A percentile compares a stretch with the other conserved stretches of the same genome.
Evolutionary conservation across 78 protist genomes (phyloP).

Genomic region (Isochrysis galbana): DNA sequence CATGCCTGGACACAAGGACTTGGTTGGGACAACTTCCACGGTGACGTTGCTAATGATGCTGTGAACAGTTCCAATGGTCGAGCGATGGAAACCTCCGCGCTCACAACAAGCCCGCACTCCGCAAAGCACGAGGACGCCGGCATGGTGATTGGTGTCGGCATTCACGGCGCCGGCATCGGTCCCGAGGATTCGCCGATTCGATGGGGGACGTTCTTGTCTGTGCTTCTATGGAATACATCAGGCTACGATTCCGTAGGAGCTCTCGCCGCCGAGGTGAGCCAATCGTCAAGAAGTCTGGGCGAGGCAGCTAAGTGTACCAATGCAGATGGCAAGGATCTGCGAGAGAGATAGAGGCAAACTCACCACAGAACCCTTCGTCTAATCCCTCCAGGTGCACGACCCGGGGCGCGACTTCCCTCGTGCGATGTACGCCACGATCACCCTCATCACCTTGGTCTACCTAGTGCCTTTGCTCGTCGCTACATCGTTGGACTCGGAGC

Average conservation of each 20-base stretch:
- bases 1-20: too few species aligned
- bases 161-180: too few species aligned
- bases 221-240: constrained; percentile 10
- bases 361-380: neutral
- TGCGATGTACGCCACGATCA: neutral
- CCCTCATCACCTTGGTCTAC: neutral
- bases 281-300: neutral
- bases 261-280: constrained; percentile 13
- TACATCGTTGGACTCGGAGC: neutral
- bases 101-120: too few species aligned
- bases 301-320: neutral
- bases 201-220: neutral
- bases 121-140: too few species aligned
- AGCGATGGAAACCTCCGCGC: too few species aligned
- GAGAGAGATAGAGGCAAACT: neutral
- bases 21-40: too few species aligned
- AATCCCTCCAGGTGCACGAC: neutral
- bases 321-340: neutral
- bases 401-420: neutral
- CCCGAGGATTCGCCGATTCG: neutral
- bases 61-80: too few species aligned
- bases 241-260: neutral
- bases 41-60: too few species aligned
- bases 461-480: constrained; percentile 19
- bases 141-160: too few species aligned